Conservation (phyloP, 2,329 filamentous ascomycete species). For the Aureobasidium uvarum region DNA sequence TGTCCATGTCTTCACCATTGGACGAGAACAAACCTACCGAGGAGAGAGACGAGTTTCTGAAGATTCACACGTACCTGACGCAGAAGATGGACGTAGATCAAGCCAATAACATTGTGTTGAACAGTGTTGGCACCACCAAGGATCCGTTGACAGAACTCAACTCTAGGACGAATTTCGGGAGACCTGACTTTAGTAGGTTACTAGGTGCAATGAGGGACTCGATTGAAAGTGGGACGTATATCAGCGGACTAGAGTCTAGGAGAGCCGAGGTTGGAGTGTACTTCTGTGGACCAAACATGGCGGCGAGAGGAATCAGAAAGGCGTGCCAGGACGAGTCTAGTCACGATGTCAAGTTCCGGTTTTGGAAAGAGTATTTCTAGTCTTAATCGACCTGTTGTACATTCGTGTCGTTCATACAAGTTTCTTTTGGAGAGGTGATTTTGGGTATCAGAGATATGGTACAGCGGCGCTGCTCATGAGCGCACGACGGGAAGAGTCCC, state of each 20-base stretch:
- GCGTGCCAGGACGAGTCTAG: constrained; percentile 72
- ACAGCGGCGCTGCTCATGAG: constrained; percentile 12
- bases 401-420: constrained; percentile 16
- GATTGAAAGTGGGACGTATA: constrained; percentile 79
- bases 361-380: constrained; percentile 92
- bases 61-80: constrained; percentile 97
- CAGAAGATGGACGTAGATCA: constrained; percentile 90
- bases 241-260: constrained; percentile 70
- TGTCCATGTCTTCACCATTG: constrained; percentile 51
- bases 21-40: constrained; percentile 63
- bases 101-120: constrained; percentile 93
- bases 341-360: constrained; percentile 84
- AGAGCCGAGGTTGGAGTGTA: constrained; percentile 92
- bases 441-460: constrained; percentile 24
- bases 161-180: constrained; percentile 87
- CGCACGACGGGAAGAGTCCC: not conserved
- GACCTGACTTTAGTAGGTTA: constrained; percentile 81
- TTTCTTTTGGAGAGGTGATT: constrained; percentile 21
- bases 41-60: constrained; percentile 76
- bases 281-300: constrained; percentile 85
- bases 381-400: constrained; percentile 5
- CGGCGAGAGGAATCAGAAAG: constrained; percentile 78
- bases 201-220: constrained; percentile 85
- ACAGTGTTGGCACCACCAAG: constrained; percentile 81
- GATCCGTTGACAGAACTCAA: constrained; percentile 92